Evolutionary conservation across 2,329 filamentous ascomycete species (phyloP), one percentile per base, ranked within the genome.

Genomic region (Graphiopsis chlorocephala): DNA sequence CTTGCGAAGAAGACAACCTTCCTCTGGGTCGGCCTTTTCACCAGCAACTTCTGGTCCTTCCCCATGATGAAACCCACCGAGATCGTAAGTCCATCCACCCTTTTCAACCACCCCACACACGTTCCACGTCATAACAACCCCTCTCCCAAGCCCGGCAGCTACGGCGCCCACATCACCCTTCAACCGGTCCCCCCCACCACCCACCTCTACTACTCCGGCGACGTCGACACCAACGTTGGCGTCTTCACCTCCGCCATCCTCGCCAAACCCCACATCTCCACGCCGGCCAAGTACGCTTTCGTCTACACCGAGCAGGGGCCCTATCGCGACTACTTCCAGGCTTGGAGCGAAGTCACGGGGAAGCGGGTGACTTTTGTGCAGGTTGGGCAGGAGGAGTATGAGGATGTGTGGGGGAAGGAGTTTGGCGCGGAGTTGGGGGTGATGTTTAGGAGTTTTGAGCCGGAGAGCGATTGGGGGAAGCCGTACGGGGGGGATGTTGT

Each of bases 1-100:
- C 55, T 72, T 20, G 64, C 65, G 4, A 47, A 52, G 26, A 71
- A 69, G 61, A 70, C 69, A 20, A 68, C 64, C 11, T 70, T 70
- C 29, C 48, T 71, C 25, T 68, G 67, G 65, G 60, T 69, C 33
- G 70, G 65, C 17, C 62, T 65, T 23, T 72, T 67, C 56, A 55
- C 61, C 8, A 64, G 61, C 23, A 70, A 70, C 58, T 68, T 69
- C 61, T 65, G 61, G 25, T 33, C 47, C 0, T 57, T 62, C 28
- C 47, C 55, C 1, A 47, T 65, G 38, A 64, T 64, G 29, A 59
- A 53, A 12, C 66, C 66, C 2, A 55, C 61, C 35, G 66, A 64
- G 23, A 42, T 68, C 25, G 62, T 35, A 58, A 66, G 48, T 48
- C n/a, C 33, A 17, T 3, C 20, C 20, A 4, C 31, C 12, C n/a